Percentiles rank a stretch among this genome's conserved stretches.
Conservation (phyloP, 441 rosid species). For the Metrosideros polymorpha region DNA sequence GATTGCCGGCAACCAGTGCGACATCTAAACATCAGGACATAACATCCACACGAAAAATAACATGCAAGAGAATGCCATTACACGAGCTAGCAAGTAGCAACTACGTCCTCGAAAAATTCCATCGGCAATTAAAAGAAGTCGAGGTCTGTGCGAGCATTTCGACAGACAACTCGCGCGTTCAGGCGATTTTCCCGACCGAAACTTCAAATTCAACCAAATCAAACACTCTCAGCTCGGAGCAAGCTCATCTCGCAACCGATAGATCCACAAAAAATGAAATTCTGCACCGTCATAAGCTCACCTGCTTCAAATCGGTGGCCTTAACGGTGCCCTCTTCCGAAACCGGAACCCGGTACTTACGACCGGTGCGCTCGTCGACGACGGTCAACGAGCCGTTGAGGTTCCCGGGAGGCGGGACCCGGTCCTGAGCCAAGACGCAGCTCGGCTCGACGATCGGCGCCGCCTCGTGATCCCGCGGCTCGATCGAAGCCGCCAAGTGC, state of each 20-base stretch:
- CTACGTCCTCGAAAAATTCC: not conserved
- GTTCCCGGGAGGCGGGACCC: conserved; percentile 35
- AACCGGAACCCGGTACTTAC: conserved; percentile 52
- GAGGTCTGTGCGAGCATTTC: not conserved
- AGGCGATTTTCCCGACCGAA: not conserved
- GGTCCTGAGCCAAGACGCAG: conserved; percentile 35
- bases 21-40: not conserved
- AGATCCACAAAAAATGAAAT: not conserved
- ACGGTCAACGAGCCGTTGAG: conserved; percentile 51
- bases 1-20: not conserved
- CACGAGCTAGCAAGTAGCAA: not conserved
- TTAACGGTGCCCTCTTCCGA: conserved; percentile 60
- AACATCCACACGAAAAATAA: not conserved
- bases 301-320: conserved; percentile 84
- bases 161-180: not conserved
- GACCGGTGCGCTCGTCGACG: conserved; percentile 73
- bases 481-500: conserved; percentile 35
- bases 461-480: conserved; percentile 2
- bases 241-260: not conserved
- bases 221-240: not conserved
- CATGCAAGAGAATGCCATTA: not conserved
- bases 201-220: not conserved
- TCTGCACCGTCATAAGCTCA: not conserved
- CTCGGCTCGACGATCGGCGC: conserved; percentile 28
- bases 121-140: not conserved